These are phyloP conservation scores for Cyberlindnera amylophila DNA, from an alignment of 805 yeast species.

Conservation along the genomic window DNA sequence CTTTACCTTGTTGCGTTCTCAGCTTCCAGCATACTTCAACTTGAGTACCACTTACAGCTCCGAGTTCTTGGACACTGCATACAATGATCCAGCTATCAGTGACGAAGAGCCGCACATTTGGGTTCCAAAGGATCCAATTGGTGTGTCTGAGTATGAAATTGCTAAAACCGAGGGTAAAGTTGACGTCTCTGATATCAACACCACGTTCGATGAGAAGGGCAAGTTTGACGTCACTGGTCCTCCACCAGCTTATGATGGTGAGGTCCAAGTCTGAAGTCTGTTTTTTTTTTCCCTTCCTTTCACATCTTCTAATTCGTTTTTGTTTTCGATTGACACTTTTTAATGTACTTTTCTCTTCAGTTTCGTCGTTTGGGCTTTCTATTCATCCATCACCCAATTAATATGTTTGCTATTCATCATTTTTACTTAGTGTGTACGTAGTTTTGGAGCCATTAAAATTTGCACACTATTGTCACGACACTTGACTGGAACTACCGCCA, in stretches of 20 bases:
- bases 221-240: conserved; percentile 50
- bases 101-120: conserved; percentile 61
- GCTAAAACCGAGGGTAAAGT: conserved; percentile 52
- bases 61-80: conserved; percentile 34
- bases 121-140: conserved; percentile 67
- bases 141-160: conserved; percentile 59
- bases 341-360: not conserved
- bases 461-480: no score
- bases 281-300: not conserved
- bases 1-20: conserved; percentile 40
- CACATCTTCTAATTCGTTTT: not conserved
- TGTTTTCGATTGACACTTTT: not conserved
- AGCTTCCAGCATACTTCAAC: conserved; percentile 35
- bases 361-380: no score
- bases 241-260: conserved; percentile 66
- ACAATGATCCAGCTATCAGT: conserved; percentile 54
- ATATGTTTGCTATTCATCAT: no score
- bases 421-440: no score
- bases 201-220: conserved; percentile 57
- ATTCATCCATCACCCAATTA: no score
- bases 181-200: conserved; percentile 52
- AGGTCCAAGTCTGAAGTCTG: conserved; percentile 8
- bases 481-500: no score
- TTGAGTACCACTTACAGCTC: conserved; percentile 30
- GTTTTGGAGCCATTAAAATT: no score